These are phyloP conservation scores for Shiraia sp. DNA, from an alignment of 2,329 filamentous ascomycete species.

Conservation along the genomic window DNA sequence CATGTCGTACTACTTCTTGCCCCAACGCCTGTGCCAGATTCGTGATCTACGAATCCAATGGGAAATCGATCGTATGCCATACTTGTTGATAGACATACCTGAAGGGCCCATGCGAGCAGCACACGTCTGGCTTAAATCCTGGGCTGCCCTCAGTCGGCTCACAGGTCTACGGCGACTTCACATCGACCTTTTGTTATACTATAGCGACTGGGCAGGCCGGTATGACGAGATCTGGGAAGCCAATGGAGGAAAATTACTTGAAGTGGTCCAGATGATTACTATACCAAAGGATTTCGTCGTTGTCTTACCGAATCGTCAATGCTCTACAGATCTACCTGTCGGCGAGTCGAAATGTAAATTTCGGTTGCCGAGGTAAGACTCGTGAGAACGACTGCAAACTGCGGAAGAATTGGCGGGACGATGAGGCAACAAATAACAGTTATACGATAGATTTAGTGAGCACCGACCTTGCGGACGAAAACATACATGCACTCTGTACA, in stretches of 20 bases:
- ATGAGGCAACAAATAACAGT: no score
- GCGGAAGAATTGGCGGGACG: no score
- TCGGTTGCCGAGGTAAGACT: conserved; percentile 5
- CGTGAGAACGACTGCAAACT: no score
- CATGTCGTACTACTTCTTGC: conserved; percentile 21
- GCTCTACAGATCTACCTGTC: conserved; percentile 12
- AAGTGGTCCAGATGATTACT: conserved; percentile 16
- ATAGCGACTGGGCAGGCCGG: conserved; percentile 3
- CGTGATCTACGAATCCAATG: conserved; percentile 19
- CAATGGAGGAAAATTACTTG: conserved; percentile 11
- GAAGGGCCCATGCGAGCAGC: not conserved
- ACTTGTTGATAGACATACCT: conserved; percentile 2
- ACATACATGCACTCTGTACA: no score
- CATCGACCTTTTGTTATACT: conserved; percentile 13
- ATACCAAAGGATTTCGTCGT: conserved; percentile 17
- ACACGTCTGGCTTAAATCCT: conserved; percentile 21
- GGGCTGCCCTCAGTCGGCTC: conserved; percentile 17
- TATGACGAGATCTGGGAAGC: conserved; percentile 18
- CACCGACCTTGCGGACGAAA: no score
- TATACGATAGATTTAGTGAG: no score
- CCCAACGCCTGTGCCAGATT: conserved; percentile 23
- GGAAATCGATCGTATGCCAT: conserved; percentile 12
- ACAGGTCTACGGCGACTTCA: conserved; percentile 20
- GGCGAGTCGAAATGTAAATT: conserved; percentile 16
- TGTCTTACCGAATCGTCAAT: conserved; percentile 18